phyloP scores from a whole-genome alignment of 805 yeast species.

The Pichia insulana region DNA sequence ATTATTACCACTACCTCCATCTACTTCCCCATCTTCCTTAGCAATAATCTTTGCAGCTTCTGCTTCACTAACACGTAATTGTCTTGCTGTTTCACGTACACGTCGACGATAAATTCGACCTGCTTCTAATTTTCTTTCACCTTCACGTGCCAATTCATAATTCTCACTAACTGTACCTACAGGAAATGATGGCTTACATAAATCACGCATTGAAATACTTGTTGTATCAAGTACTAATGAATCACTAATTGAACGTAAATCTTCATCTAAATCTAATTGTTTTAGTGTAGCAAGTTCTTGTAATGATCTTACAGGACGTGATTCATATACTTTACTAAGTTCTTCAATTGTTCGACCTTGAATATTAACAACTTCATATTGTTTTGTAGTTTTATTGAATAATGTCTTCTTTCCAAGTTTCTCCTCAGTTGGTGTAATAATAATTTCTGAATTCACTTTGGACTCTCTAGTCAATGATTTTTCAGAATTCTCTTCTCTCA shows the following conservation, averaged over 20 bases:
- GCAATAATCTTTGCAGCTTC: conserved; percentile 15
- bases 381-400: conserved; percentile 4
- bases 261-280: too few species aligned
- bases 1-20: conserved; percentile 13
- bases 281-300: too few species aligned
- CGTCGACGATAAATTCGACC: conserved; percentile 27
- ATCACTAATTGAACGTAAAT: too few species aligned
- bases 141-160: conserved; percentile 47
- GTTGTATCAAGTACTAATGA: conserved; percentile 43
- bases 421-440: conserved; percentile 3
- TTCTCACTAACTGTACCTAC: conserved; percentile 58
- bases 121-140: conserved; percentile 24
- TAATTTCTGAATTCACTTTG: too few species aligned
- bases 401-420: conserved; percentile 9
- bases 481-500: too few species aligned
- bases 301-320: too few species aligned
- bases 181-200: conserved; percentile 60
- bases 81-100: conserved; percentile 36
- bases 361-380: conserved; percentile 5
- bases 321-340: too few species aligned
- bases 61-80: conserved; percentile 25
- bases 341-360: conserved; percentile 1
- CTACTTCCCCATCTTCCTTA: conserved; percentile 17
- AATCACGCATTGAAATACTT: conserved; percentile 54
- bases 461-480: too few species aligned